Evolutionary conservation across 768 basidiomycete species (phyloP).

Genomic region (Amanita molliuscula): DNA sequence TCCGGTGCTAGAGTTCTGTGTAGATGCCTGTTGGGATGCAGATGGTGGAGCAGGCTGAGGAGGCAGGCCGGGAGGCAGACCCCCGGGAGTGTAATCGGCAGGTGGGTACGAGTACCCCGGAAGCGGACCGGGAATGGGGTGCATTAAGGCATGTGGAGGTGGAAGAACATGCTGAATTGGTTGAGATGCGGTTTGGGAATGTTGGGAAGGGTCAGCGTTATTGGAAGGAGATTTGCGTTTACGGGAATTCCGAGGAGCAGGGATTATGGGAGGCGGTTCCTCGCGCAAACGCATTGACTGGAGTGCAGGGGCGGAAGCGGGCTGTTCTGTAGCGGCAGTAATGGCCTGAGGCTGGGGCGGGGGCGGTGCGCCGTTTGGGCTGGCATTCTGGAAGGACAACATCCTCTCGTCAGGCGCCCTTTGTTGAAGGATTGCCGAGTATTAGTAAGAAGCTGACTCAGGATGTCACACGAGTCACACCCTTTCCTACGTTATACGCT

Average conservation of each 20-base stretch:
- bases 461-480: conserved; percentile 10
- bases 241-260: conserved; percentile 34
- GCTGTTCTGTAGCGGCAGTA: neutral
- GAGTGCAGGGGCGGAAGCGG: conserved; percentile 9
- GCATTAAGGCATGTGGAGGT: conserved; percentile 44
- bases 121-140: conserved; percentile 30
- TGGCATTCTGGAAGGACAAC: conserved; percentile 23
- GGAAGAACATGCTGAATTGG: conserved; percentile 44
- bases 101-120: conserved; percentile 41
- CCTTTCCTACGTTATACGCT: neutral
- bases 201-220: conserved; percentile 18
- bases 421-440: conserved; percentile 19
- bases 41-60: conserved; percentile 19
- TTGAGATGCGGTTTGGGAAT: conserved; percentile 20
- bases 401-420: conserved; percentile 15
- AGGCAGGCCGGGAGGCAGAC: conserved; percentile 17
- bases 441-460: conserved; percentile 44
- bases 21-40: conserved; percentile 8
- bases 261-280: conserved; percentile 37
- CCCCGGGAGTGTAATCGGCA: conserved; percentile 40
- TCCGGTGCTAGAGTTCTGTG: conserved; percentile 16
- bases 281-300: conserved; percentile 53
- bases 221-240: conserved; percentile 65
- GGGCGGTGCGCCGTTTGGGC: conserved; percentile 17
- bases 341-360: conserved; percentile 23